A percentile compares a stretch with the other conserved stretches of the same genome.
These are phyloP conservation scores for Herpetomonas tarakana DNA, from an alignment of 208 protist genomes.

Conservation along the genomic window DNA sequence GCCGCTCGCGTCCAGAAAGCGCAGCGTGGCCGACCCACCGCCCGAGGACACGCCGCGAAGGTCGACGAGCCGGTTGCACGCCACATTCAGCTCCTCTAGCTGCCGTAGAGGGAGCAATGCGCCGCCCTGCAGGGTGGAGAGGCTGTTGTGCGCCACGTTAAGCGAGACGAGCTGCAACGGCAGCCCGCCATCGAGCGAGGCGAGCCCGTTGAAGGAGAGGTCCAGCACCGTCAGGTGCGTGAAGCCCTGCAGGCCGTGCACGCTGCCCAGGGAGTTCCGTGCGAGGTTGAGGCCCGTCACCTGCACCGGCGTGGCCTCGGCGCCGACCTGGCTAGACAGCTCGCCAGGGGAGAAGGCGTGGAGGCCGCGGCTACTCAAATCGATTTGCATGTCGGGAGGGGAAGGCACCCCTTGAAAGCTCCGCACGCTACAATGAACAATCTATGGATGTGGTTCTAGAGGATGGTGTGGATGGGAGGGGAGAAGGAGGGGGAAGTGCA, in stretches of 20 bases:
- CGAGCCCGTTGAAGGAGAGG: constrained; percentile 70
- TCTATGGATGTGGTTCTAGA: too few relatives aligned
- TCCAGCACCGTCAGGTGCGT: constrained; percentile 54
- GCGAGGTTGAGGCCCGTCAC: constrained; percentile 57
- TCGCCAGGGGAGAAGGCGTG: constrained; percentile 64
- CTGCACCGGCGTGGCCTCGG: constrained; percentile 23
- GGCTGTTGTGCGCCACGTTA: constrained; percentile 74
- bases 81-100: constrained; percentile 54
- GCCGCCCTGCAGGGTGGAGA: constrained; percentile 48
- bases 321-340: constrained; percentile 38
- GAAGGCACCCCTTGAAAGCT: background rate
- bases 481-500: too few relatives aligned
- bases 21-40: constrained; percentile 26
- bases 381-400: constrained; percentile 37
- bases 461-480: too few relatives aligned
- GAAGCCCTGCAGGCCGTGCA: constrained; percentile 57
- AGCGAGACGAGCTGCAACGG: constrained; percentile 49
- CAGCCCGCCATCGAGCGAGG: constrained; percentile 36
- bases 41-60: constrained; percentile 48
- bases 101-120: constrained; percentile 42
- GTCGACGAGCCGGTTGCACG: constrained; percentile 66
- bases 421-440: too few relatives aligned
- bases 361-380: constrained; percentile 55
- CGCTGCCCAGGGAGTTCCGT: constrained; percentile 53
- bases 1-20: constrained; percentile 47